Base-by-base conservation (phyloP, 306 rosid genomes). In the Sicyos baderoa region DNA sequence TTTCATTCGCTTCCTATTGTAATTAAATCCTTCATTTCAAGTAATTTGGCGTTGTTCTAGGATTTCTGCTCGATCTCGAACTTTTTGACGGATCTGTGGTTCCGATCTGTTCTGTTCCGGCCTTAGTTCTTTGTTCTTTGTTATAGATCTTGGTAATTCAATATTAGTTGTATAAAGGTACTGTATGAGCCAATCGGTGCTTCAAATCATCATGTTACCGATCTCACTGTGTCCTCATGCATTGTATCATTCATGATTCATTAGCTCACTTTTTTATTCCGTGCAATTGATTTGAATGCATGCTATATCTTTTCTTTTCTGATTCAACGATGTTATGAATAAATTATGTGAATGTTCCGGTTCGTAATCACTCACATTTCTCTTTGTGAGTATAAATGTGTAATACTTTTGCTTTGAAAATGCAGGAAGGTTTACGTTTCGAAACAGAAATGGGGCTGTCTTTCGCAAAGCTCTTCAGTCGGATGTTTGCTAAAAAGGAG, bases 401-500 rank as follows among this genome's bases (percentile, higher is more conserved):
- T 45, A 7, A 45, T 54, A 8, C 0, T 54, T 66, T n/a, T 13
- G 60, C 37, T 4, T 54, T 22, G 63, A 40, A 70, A 56, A 62
- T 67, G 74, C 48, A 76, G 70, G 79, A 83, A 76, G 78, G 72
- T 53, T 18, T 9, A 0, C 6, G 32, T 50, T 53, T 19, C 77
- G 67, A 52, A 52, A 56, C 80, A 59, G 83, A 76, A 60, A 87
- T 87, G 94, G 94, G 94, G 80, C 75, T 87, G 72, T 85, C 90
- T 70, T 87, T 87, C 81, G 84, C 88, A 13, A 87, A 87, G 81
- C 90, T 87, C 47, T 87, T 87, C 80, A 87, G 88, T 73, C 80
- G 90, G 82, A 87, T 87, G 22, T 87, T 87, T 25, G 90, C 94
- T 61, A 87, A 87, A 83, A 87, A 83, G 73, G 94, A 87, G 79